phyloP scores from a whole-genome alignment of 768 basidiomycete genomes.

The Lyophyllum semitale region DNA sequence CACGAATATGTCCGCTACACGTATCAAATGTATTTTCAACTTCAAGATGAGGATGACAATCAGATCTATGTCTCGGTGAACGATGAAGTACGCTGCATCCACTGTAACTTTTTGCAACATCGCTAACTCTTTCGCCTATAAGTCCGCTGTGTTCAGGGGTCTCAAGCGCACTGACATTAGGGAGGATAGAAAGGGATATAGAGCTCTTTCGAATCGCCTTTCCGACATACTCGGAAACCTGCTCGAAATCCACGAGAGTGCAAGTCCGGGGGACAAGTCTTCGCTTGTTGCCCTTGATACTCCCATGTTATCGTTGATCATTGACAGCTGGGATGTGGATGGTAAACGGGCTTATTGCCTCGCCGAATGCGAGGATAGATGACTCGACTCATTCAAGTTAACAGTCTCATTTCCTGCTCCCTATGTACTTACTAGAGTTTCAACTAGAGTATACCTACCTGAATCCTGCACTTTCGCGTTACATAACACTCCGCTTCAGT shows the following conservation, averaged over 20 bases:
- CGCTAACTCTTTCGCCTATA: background rate
- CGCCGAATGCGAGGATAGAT: constrained; percentile 14
- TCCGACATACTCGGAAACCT: constrained; percentile 50
- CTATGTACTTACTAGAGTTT: no score
- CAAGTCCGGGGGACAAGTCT: constrained; percentile 3
- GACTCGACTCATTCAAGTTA: background rate
- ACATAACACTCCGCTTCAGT: no score
- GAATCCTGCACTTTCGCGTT: no score
- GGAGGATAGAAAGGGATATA: constrained; percentile 37
- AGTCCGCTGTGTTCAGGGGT: constrained; percentile 49
- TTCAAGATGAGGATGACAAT: constrained; percentile 51
- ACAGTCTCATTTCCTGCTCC: no score
- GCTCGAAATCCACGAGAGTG: constrained; percentile 35
- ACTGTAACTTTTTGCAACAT: background rate
- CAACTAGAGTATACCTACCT: no score
- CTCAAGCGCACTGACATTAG: constrained; percentile 44
- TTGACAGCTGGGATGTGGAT: constrained; percentile 31
- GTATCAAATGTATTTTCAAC: constrained; percentile 49
- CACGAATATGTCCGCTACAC: constrained; percentile 48
- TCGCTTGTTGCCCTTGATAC: constrained; percentile 4
- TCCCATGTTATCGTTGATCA: constrained; percentile 12
- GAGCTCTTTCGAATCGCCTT: constrained; percentile 41
- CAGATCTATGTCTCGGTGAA: constrained; percentile 49
- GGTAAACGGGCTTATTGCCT: constrained; percentile 27
- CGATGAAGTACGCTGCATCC: constrained; percentile 37